Conservation (phyloP, 768 basidiomycete species). For the Lyophyllum semitale region DNA sequence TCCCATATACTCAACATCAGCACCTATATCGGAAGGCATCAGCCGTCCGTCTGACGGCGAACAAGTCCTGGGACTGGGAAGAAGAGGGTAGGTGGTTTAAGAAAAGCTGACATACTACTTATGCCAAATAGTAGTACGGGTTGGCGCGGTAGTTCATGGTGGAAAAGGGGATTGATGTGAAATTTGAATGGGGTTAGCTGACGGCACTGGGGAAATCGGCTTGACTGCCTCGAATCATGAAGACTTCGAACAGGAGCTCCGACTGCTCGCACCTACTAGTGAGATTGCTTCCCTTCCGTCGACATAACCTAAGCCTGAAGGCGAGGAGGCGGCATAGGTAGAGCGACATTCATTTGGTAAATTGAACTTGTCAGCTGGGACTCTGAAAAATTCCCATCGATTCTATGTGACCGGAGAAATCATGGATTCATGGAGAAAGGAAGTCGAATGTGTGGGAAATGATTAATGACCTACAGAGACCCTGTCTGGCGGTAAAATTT, state of each 20-base stretch:
- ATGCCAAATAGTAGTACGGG: neutral
- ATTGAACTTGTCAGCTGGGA: no score
- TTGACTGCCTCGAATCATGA: neutral
- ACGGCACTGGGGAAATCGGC: no score
- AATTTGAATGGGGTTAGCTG: neutral
- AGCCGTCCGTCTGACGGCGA: neutral
- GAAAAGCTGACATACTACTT: no score
- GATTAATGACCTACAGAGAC: neutral
- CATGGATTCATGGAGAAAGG: neutral
- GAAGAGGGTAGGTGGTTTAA: neutral
- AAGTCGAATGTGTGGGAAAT: neutral
- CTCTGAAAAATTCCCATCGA: no score
- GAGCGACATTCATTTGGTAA: no score
- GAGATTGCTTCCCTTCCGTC: no score
- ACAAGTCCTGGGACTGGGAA: neutral
- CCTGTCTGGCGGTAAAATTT: no score
- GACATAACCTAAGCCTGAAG: no score
- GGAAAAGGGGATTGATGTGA: neutral
- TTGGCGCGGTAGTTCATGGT: neutral
- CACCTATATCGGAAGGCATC: constrained; percentile 28
- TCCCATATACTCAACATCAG: constrained; percentile 30
- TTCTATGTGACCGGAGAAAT: no score
- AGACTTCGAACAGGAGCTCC: no score
- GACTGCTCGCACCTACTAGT: no score
- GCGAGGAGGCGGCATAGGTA: no score